A percentile compares a stretch with the other conserved stretches of the same genome.
Conservation (phyloP, 768 basidiomycete species). For the Kwoniella sp. region DNA sequence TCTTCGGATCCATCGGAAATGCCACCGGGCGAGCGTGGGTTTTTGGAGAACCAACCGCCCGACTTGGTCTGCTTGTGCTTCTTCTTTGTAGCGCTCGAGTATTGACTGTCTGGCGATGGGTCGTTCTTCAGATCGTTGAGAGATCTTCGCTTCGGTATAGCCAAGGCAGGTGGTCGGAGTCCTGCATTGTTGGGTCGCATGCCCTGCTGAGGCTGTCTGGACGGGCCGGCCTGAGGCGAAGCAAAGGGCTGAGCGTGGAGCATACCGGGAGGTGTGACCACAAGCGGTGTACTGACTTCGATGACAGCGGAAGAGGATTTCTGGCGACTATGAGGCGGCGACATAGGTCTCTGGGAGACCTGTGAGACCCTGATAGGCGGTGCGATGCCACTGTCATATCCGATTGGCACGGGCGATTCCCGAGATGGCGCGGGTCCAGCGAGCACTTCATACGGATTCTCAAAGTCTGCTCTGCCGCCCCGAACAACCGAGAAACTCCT, state of each 20-base stretch:
- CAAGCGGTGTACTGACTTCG: constrained; percentile 13
- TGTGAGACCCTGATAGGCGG: constrained; percentile 19
- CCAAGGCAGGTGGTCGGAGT: constrained; percentile 34
- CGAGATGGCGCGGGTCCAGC: constrained; percentile 7
- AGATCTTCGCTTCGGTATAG: constrained; percentile 42
- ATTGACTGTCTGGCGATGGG: constrained; percentile 31
- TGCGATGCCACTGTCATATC: background rate
- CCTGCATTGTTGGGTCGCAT: constrained; percentile 31
- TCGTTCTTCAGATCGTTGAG: constrained; percentile 42
- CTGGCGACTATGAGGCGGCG: constrained; percentile 29
- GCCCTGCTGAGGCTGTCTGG: constrained; percentile 14
- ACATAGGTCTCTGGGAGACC: constrained; percentile 15
- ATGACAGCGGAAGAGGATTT: constrained; percentile 27
- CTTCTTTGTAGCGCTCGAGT: constrained; percentile 22
- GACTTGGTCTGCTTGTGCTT: constrained; percentile 26
- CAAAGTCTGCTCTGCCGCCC: constrained; percentile 82
- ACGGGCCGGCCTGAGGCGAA: constrained; percentile 20
- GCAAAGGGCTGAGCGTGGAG: background rate
- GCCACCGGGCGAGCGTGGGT: background rate
- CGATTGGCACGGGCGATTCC: constrained; percentile 2
- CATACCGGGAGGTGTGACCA: constrained; percentile 3
- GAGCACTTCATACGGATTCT: constrained; percentile 71
- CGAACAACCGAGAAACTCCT: constrained; percentile 84
- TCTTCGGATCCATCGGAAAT: constrained; percentile 21
- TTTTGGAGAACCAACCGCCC: constrained; percentile 8